Evolutionary conservation across 257 asterid genomes (phyloP), one percentile per base, ranked within the genome.

Genomic region (Paulownia fortunei): DNA sequence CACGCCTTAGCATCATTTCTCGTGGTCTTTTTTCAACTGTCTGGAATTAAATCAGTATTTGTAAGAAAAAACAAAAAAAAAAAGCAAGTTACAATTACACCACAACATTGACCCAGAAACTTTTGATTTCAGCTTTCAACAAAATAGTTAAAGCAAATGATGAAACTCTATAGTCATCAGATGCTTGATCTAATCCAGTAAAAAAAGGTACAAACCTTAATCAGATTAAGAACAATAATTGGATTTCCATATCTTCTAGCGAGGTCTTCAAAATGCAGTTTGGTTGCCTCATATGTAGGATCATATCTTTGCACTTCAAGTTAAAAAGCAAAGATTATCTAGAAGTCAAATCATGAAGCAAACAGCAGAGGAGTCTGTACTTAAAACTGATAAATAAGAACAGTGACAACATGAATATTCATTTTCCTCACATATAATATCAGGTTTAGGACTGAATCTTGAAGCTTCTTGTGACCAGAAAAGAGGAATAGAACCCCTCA

Each of bases 401-500:
- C 30, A 37, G 23, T 15, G 80, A 52, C 16, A 70, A 37, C 26
- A 61, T 16, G 59, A 65, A 69, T 72, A 62, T 41, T 79, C 19
- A 64, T 68, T 79, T 67, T 77, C 77, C 96, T 92, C 87, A 96
- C 99, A 86, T 67, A 96, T 96, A 46, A 96, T 96, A 89, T 96
- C 99, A 64, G 99, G 99, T 83, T 96, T 96, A 18, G 99, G 98
- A 79, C 99, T 96, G 80, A 96, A 96, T 88, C 98, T 92, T 76
- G 99, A 93, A 80, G 97, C 97, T 88, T 96, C 98, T 85, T 96
- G 99, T 8, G 99, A 96, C 99, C 99, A 96, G 86, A 96, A 96
- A 80, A 96, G 98, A 54, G 99, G 99, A 82, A 96, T 96, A 74
- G 99, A 96, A 82, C 99, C 99, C 93, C 98, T 93, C 99, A 96